phyloP scores from a whole-genome alignment of 345 rosid species.

The Rhizophora mangle region DNA sequence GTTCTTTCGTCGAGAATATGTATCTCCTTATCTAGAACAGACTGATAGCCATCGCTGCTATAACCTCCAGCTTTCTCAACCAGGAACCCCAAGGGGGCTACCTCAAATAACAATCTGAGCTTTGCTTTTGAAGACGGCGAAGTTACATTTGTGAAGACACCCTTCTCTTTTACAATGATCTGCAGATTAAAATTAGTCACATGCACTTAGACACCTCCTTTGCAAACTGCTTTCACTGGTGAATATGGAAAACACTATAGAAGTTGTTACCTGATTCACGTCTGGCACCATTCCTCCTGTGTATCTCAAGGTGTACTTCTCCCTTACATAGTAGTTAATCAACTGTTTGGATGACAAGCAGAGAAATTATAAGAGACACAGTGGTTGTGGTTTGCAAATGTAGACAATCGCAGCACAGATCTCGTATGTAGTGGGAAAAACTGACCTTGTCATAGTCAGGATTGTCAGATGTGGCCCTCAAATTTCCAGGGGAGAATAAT shows the following conservation, averaged over 20 bases:
- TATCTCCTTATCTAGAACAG: conserved; percentile 72
- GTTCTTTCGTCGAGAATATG: conserved; percentile 79
- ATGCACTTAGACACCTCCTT: neutral
- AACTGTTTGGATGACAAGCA: conserved; percentile 39
- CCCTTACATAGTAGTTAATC: conserved; percentile 77
- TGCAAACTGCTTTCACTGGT: neutral
- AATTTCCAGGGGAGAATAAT: conserved; percentile 93
- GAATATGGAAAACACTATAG: neutral
- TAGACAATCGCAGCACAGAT: conserved; percentile 2
- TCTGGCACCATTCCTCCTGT: conserved; percentile 99
- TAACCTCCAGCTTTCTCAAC: conserved; percentile 87
- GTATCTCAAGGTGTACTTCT: conserved; percentile 96
- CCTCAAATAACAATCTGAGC: conserved; percentile 86
- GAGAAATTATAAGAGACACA: conserved; percentile 4
- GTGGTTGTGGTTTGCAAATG: neutral
- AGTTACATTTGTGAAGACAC: conserved; percentile 81
- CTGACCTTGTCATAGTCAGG: conserved; percentile 70
- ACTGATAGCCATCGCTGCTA: conserved; percentile 77
- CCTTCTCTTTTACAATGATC: conserved; percentile 97
- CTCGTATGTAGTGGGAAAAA: neutral
- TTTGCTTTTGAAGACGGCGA: conserved; percentile 93
- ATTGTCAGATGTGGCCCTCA: conserved; percentile 92
- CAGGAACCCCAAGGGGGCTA: conserved; percentile 77
- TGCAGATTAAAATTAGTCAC: conserved; percentile 13
- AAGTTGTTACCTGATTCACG: conserved; percentile 65